Conservation (phyloP, 768 basidiomycete species). For the Gymnopilus dilepis region DNA sequence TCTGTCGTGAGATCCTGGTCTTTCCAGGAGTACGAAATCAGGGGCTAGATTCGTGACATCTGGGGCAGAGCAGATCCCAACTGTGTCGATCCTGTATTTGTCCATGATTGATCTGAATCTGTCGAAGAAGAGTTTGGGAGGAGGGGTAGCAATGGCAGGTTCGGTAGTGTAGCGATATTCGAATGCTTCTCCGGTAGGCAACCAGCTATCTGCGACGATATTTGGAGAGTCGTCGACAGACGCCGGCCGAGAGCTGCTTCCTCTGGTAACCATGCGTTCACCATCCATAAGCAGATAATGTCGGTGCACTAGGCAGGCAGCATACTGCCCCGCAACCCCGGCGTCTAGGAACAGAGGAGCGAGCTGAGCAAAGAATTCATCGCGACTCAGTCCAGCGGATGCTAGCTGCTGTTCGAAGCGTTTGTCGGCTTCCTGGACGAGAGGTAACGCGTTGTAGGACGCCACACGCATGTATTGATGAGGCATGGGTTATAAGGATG, state of each 20-base stretch:
- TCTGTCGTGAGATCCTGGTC: background rate
- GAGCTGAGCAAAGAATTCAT: conserved; percentile 1
- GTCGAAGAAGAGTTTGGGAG: background rate
- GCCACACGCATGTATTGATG: no score
- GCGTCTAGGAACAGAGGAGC: background rate
- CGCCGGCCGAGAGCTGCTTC: background rate
- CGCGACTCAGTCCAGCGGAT: background rate
- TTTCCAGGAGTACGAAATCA: background rate
- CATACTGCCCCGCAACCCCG: background rate
- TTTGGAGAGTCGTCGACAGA: background rate
- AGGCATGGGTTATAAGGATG: no score
- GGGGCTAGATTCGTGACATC: background rate
- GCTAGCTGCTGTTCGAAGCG: background rate
- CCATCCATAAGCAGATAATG: background rate
- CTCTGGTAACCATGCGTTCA: conserved; percentile 7
- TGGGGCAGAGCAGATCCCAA: background rate
- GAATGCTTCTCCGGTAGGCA: background rate
- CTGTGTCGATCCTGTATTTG: background rate
- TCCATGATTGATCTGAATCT: conserved; percentile 1
- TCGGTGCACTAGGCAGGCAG: conserved; percentile 2
- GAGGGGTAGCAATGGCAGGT: background rate
- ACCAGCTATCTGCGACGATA: background rate
- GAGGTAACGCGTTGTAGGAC: background rate
- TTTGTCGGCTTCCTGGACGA: background rate
- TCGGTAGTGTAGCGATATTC: background rate